phyloP scores from a whole-genome alignment of 129 eudicot genomes.

The Calendula officinalis region DNA sequence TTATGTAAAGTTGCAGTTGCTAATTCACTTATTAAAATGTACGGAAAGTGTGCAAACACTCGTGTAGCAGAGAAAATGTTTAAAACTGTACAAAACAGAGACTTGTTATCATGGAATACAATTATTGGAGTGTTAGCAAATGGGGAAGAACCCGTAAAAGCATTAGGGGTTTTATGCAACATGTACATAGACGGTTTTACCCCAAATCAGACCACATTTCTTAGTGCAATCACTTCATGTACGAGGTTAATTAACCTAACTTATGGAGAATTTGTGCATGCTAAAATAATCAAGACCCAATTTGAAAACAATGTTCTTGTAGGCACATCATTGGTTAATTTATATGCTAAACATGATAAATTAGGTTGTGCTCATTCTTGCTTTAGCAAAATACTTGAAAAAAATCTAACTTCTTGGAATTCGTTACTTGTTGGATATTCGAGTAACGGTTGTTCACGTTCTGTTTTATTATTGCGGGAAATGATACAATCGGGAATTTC shows the following conservation, averaged over 20 bases:
- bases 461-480: slow-evolving; percentile 40
- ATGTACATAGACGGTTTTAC: slow-evolving; percentile 38
- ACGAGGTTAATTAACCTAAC: slow-evolving; percentile 22
- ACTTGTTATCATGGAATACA: slow-evolving; percentile 71
- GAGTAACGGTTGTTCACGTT: slow-evolving; percentile 24
- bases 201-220: slow-evolving; percentile 54
- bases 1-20: slow-evolving; percentile 37
- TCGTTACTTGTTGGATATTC: slow-evolving; percentile 61
- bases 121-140: slow-evolving; percentile 49
- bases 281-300: slow-evolving; percentile 43
- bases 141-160: slow-evolving; percentile 45
- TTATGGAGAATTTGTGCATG: slow-evolving; percentile 65
- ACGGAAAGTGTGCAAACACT: slow-evolving; percentile 42
- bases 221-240: slow-evolving; percentile 53
- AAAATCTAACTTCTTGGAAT: slow-evolving; percentile 74
- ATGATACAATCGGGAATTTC: slow-evolving; percentile 50
- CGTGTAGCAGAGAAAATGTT: slow-evolving; percentile 46
- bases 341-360: slow-evolving; percentile 56
- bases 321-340: slow-evolving; percentile 67
- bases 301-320: slow-evolving; percentile 43
- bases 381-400: slow-evolving; percentile 54
- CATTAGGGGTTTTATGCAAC: slow-evolving; percentile 38
- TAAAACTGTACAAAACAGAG: slow-evolving; percentile 35
- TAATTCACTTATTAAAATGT: slow-evolving; percentile 64
- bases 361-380: slow-evolving; percentile 55